These are phyloP conservation scores for Penicillium sumatraense DNA, from an alignment of 2,329 filamentous ascomycete species.

Conservation along the genomic window DNA sequence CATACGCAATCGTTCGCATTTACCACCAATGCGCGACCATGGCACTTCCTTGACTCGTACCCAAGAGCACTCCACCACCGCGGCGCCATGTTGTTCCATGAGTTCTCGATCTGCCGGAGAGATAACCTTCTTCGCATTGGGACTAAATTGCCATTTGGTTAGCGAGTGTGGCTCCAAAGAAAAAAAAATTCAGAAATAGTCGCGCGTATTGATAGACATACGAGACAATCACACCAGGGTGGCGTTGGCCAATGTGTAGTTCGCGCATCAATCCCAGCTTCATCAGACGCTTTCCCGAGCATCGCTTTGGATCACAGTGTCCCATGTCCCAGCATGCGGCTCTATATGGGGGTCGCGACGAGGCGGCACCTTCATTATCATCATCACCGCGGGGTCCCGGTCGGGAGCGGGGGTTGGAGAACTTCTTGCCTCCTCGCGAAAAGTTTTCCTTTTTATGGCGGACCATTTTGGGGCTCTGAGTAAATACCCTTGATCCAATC, in stretches of 20 bases:
- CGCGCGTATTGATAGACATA: constrained; percentile 36
- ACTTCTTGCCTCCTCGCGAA: constrained; percentile 73
- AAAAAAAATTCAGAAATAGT: not conserved
- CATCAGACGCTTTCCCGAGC: constrained; percentile 94
- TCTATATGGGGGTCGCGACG: constrained; percentile 67
- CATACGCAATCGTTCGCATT: constrained; percentile 77
- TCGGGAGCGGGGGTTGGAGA: constrained; percentile 62
- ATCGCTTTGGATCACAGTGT: constrained; percentile 96
- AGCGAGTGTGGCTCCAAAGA: too few relatives aligned
- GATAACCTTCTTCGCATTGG: constrained; percentile 85
- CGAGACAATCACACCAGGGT: constrained; percentile 89
- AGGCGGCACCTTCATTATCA: constrained; percentile 43
- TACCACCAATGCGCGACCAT: constrained; percentile 88
- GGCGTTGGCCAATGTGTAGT: constrained; percentile 87
- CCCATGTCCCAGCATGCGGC: constrained; percentile 97
- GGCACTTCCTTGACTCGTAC: constrained; percentile 89
- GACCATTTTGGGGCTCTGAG: constrained; percentile 65
- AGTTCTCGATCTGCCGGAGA: constrained; percentile 81
- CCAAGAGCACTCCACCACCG: constrained; percentile 97
- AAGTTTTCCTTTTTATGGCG: constrained; percentile 93
- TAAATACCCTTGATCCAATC: constrained; percentile 2
- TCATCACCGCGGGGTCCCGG: constrained; percentile 50
- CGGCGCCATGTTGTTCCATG: constrained; percentile 86
- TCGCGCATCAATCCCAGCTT: constrained; percentile 91
- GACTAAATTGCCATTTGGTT: constrained; percentile 46